Evolutionary conservation across 106 monocot genomes (phyloP).

Genomic region (Dendrobium officinale): DNA sequence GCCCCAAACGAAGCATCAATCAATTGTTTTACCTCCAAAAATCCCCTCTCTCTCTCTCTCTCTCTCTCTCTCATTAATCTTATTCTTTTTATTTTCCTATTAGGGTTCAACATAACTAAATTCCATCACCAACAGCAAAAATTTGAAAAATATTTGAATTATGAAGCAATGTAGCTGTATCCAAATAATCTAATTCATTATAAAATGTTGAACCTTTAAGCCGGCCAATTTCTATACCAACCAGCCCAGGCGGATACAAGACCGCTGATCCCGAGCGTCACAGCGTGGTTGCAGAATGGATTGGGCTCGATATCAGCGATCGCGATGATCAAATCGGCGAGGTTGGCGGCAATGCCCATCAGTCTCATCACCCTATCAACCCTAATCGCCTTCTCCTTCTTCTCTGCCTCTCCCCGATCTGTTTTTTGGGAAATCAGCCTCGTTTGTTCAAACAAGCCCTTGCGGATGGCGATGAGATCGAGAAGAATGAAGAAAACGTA

Average conservation of each 20-base stretch:
- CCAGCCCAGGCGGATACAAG: conserved; percentile 97
- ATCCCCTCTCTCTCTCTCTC: no score
- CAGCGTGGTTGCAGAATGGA: conserved; percentile 74
- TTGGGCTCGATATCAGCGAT: conserved; percentile 83
- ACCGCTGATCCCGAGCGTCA: conserved; percentile 86
- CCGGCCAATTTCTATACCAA: conserved; percentile 94
- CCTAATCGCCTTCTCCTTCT: conserved; percentile 24
- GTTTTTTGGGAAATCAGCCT: conserved; percentile 11
- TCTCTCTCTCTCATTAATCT: no score
- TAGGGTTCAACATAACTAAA: no score
- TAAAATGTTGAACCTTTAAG: background rate
- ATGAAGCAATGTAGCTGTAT: no score
- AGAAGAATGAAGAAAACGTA: conserved; percentile 77
- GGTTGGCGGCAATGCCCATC: conserved; percentile 75
- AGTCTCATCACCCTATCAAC: conserved; percentile 84
- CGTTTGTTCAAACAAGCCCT: conserved; percentile 39
- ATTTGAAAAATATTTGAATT: no score
- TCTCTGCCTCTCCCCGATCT: background rate
- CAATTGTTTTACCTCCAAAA: no score
- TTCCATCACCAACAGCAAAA: no score
- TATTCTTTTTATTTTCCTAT: no score
- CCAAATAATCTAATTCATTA: no score
- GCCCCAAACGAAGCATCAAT: no score
- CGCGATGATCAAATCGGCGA: conserved; percentile 74
- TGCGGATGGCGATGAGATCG: conserved; percentile 60